Conservation (phyloP, 2,329 filamentous ascomycete species). For the Chaetoscypha palmicola region DNA sequence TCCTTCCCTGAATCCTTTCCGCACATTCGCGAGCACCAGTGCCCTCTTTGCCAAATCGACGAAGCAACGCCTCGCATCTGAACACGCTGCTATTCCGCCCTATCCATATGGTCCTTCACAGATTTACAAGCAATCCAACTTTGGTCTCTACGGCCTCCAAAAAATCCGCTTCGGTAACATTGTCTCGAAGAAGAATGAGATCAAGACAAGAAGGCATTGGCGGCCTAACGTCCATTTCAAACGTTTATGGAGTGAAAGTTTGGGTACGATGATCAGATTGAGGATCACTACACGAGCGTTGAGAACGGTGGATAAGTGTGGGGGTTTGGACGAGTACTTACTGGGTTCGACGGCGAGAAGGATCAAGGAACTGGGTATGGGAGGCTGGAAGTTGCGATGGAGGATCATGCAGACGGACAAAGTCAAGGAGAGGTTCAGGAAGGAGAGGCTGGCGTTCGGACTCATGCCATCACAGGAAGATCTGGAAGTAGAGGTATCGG, state of each 20-base stretch:
- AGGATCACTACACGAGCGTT: slow-evolving; percentile 64
- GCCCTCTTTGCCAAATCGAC: slow-evolving; percentile 30
- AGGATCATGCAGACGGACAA: slow-evolving; percentile 72
- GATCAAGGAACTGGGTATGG: slow-evolving; percentile 79
- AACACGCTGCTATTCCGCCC: slow-evolving; percentile 38
- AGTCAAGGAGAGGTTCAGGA: slow-evolving; percentile 59
- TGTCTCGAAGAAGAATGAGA: slow-evolving; percentile 58
- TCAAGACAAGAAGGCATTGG: slow-evolving; percentile 68
- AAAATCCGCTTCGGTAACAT: slow-evolving; percentile 76
- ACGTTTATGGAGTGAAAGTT: slow-evolving; percentile 55
- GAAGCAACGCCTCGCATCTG: slow-evolving; percentile 30
- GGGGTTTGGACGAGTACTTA: slow-evolving; percentile 87
- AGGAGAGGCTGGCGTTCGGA: slow-evolving; percentile 59
- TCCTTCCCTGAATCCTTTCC: slow-evolving; percentile 25
- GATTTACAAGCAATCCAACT: slow-evolving; percentile 75
- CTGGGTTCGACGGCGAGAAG: slow-evolving; percentile 70
- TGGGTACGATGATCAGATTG: slow-evolving; percentile 58
- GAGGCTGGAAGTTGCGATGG: slow-evolving; percentile 87
- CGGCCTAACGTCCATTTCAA: slow-evolving; percentile 61
- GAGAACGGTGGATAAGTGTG: slow-evolving; percentile 72
- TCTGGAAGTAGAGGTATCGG: background rate
- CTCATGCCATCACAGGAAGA: slow-evolving; percentile 33
- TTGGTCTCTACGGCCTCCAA: slow-evolving; percentile 62
- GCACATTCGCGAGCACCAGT: slow-evolving; percentile 30
- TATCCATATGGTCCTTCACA: slow-evolving; percentile 68